Evolutionary conservation across 345 rosid species (phyloP).

Genomic region (Dimocarpus longan): DNA sequence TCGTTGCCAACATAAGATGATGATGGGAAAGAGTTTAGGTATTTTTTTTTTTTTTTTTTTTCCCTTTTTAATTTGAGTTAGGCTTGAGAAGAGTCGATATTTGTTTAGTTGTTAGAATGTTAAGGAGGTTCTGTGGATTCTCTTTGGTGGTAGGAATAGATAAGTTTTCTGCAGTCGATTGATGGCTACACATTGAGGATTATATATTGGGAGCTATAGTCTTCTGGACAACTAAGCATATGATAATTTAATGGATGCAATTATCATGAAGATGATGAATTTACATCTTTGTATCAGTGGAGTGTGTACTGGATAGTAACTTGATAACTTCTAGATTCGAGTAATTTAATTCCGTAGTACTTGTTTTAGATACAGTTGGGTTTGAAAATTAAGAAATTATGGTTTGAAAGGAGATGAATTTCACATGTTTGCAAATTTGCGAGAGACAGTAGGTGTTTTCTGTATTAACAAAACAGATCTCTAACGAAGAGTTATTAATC

Average conservation of each 20-base stretch:
- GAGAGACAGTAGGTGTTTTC: not conserved
- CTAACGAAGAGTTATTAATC: not conserved
- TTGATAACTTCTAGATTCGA: not conserved
- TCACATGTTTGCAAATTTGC: not conserved
- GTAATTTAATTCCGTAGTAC: not conserved
- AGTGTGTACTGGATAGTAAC: not conserved
- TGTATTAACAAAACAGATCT: not conserved
- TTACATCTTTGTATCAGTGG: not conserved
- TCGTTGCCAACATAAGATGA: not conserved
- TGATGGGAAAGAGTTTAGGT: not conserved
- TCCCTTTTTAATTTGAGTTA: not conserved
- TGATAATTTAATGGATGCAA: not conserved
- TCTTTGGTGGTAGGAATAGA: not conserved
- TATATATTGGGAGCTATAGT: not conserved
- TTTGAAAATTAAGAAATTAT: too few relatives aligned
- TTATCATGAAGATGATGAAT: not conserved
- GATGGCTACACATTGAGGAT: not conserved
- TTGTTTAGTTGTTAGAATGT: slow-evolving; percentile 1
- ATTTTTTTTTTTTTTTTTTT: not conserved
- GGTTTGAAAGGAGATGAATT: not conserved
- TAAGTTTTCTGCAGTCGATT: not conserved
- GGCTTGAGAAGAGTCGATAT: not conserved
- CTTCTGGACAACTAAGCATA: not conserved
- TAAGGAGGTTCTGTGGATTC: not conserved
- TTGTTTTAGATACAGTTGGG: not conserved